Conservation (phyloP, 2,329 filamentous ascomycete species). For the Monilinia laxa region DNA sequence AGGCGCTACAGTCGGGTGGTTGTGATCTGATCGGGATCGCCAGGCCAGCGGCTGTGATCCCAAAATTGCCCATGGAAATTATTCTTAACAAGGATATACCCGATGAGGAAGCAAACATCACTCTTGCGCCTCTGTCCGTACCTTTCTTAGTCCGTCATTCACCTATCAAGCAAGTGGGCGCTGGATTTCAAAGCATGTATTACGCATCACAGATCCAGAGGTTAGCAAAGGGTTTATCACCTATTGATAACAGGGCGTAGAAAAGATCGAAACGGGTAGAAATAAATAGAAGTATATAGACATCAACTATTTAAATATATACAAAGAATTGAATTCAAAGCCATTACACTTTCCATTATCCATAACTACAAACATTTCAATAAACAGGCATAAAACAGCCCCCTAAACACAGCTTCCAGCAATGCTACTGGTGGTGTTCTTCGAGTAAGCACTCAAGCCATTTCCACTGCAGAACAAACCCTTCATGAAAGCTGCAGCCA, state of each 20-base stretch:
- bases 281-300: neutral
- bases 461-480: conserved; percentile 40
- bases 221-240: conserved; percentile 28
- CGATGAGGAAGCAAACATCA: conserved; percentile 32
- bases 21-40: conserved; percentile 53
- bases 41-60: conserved; percentile 47
- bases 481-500: conserved; percentile 54
- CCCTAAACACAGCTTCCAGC: conserved; percentile 34
- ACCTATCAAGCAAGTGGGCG: conserved; percentile 27
- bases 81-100: conserved; percentile 40
- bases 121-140: conserved; percentile 17
- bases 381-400: neutral
- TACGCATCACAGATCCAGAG: conserved; percentile 39
- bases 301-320: neutral
- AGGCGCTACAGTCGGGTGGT: conserved; percentile 47
- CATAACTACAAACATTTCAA: too few relatives aligned
- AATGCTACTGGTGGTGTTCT: conserved; percentile 35
- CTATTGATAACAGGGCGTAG: neutral
- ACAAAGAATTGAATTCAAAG: neutral
- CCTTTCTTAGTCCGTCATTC: conserved; percentile 22
- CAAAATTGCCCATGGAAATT: conserved; percentile 44
- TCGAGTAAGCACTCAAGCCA: conserved; percentile 32
- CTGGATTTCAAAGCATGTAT: conserved; percentile 30
- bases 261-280: too few relatives aligned
- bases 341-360: neutral